phyloP scores from a whole-genome alignment of 2,329 filamentous ascomycete genomes.

The Paecilomyces fulvus region DNA sequence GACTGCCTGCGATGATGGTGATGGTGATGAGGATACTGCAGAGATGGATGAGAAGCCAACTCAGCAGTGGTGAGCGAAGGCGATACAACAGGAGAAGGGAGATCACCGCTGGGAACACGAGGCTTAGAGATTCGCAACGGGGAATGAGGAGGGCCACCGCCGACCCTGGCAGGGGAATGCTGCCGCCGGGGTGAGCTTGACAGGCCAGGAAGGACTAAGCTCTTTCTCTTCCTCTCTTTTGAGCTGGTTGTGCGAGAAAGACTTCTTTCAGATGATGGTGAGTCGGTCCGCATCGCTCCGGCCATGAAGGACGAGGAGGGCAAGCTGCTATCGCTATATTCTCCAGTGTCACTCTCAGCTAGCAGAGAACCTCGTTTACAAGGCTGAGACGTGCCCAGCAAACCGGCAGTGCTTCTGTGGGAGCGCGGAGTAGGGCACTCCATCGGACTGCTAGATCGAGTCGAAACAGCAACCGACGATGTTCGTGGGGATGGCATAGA shows the following conservation, averaged over 20 bases:
- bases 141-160: constrained; percentile 68
- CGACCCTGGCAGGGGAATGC: constrained; percentile 72
- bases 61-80: constrained; percentile 79
- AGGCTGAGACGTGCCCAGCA: constrained; percentile 48
- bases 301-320: constrained; percentile 75
- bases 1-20: constrained; percentile 81
- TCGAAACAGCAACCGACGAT: constrained; percentile 63
- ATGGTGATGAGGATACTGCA: constrained; percentile 50
- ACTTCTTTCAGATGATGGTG: constrained; percentile 79
- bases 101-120: constrained; percentile 51
- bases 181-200: constrained; percentile 70
- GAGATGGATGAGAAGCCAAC: constrained; percentile 48
- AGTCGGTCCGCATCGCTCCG: constrained; percentile 68
- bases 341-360: constrained; percentile 76
- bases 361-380: constrained; percentile 71
- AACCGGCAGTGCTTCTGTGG: constrained; percentile 52
- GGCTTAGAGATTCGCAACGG: constrained; percentile 81
- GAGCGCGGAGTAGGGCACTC: constrained; percentile 89
- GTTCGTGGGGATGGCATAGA: constrained; percentile 38
- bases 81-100: constrained; percentile 76
- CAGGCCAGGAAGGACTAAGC: constrained; percentile 71
- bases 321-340: constrained; percentile 74
- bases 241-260: constrained; percentile 69
- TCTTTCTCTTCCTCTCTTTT: constrained; percentile 76
- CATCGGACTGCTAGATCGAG: constrained; percentile 78